These are phyloP conservation scores for Diplocarpon rosae DNA, from an alignment of 2,329 filamentous ascomycete species.

Conservation along the genomic window DNA sequence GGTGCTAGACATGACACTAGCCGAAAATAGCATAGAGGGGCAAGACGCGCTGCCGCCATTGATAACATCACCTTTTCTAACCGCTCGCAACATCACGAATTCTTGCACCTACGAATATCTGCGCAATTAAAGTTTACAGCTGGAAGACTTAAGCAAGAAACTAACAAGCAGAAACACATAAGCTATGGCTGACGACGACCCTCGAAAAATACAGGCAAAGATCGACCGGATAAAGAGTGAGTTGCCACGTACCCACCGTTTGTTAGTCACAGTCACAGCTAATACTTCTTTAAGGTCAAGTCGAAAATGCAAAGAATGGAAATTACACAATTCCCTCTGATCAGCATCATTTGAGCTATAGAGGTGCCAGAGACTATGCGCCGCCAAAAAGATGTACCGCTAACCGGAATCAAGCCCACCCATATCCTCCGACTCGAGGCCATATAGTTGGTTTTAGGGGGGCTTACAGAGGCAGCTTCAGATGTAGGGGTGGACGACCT, in stretches of 20 bases:
- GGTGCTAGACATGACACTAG: no score
- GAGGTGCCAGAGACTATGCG: conserved; percentile 13
- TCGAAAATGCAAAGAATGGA: conserved; percentile 67
- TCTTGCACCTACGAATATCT: background rate
- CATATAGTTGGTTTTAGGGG: conserved; percentile 17
- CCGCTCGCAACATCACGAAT: no score
- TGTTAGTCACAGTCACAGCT: conserved; percentile 30
- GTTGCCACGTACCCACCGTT: conserved; percentile 32
- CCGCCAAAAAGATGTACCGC: background rate
- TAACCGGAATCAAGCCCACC: conserved; percentile 18
- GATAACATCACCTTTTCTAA: no score
- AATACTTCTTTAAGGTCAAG: conserved; percentile 46
- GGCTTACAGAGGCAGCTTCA: conserved; percentile 11
- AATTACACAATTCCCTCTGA: conserved; percentile 30
- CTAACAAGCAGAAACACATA: conserved; percentile 17
- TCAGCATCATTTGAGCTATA: conserved; percentile 11
- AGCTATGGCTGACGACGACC: conserved; percentile 39
- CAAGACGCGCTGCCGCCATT: background rate
- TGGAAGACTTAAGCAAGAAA: background rate
- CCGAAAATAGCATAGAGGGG: no score
- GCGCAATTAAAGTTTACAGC: no score
- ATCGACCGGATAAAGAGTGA: conserved; percentile 47
- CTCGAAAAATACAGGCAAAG: conserved; percentile 41
- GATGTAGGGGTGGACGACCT: conserved; percentile 30
- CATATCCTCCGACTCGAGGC: conserved; percentile 15